phyloP scores from a whole-genome alignment of 305 asterid species.

The Rubia tinctorum region DNA sequence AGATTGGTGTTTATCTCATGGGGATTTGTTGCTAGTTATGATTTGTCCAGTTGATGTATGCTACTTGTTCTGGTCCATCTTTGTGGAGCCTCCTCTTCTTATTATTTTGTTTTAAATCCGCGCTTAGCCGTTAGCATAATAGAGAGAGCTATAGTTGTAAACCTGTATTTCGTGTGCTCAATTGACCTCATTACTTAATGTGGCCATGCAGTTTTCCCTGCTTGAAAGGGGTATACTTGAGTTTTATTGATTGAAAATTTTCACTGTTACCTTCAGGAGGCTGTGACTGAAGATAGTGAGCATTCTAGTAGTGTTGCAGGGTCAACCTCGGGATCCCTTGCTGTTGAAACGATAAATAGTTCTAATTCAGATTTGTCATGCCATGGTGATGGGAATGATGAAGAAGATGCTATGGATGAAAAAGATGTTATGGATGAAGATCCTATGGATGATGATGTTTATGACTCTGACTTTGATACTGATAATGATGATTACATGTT shows the following conservation, averaged over 20 bases:
- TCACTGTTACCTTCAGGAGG: constrained; percentile 25
- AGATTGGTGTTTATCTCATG: background rate
- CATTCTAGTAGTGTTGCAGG: constrained; percentile 27
- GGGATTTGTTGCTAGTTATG: background rate
- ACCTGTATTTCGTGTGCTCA: background rate
- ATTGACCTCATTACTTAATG: background rate
- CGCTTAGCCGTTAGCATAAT: too few species aligned
- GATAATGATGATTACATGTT: constrained; percentile 15
- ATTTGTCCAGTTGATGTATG: background rate
- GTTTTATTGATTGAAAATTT: background rate
- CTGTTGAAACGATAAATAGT: constrained; percentile 26
- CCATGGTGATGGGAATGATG: constrained; percentile 37
- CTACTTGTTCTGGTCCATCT: background rate
- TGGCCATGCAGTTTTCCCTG: background rate
- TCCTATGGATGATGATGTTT: constrained; percentile 18
- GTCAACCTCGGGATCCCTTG: constrained; percentile 29
- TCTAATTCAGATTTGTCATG: constrained; percentile 34
- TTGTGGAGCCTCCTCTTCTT: background rate
- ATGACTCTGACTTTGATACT: constrained; percentile 13
- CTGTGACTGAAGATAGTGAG: constrained; percentile 27
- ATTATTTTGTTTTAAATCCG: background rate
- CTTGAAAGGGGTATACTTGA: background rate
- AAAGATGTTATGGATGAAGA: constrained; percentile 14
- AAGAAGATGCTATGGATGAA: constrained; percentile 15
- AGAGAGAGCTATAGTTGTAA: background rate